Evolutionary conservation across 345 rosid species (phyloP).

Genomic region (Passiflora organensis): DNA sequence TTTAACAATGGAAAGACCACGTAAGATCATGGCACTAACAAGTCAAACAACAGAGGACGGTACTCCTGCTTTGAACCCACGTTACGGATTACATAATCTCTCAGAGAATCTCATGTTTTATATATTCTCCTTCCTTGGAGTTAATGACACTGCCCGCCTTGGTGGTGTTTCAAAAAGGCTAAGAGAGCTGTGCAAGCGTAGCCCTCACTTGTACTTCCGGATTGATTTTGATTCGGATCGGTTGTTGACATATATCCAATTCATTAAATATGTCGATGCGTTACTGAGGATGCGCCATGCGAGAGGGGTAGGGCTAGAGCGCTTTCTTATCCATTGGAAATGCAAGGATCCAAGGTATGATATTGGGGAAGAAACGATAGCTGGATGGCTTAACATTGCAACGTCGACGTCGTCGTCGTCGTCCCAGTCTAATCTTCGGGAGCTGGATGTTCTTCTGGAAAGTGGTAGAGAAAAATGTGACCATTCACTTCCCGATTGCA

Average conservation of each 20-base stretch:
- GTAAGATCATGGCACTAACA: constrained; percentile 5
- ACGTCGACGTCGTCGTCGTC: too few species aligned
- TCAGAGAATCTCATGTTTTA: not conserved
- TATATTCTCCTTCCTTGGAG: constrained; percentile 9
- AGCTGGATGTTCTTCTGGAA: constrained; percentile 12
- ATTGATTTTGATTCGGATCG: constrained; percentile 8
- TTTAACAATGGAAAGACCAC: constrained; percentile 4
- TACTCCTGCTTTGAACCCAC: not conserved
- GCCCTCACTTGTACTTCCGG: constrained; percentile 10
- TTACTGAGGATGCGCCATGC: not conserved
- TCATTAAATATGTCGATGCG: constrained; percentile 5
- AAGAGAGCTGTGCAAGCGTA: not conserved
- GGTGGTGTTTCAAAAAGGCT: constrained; percentile 10
- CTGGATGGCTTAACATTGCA: not conserved
- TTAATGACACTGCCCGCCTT: constrained; percentile 11
- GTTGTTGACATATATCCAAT: not conserved
- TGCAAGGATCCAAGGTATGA: not conserved
- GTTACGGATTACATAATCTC: constrained; percentile 1
- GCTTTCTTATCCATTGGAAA: constrained; percentile 11
- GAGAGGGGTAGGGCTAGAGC: not conserved
- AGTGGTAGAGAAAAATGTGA: too few species aligned
- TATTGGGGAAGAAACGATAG: not conserved
- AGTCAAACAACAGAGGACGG: not conserved
- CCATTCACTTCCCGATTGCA: constrained; percentile 7
- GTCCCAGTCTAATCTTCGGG: constrained; percentile 9